Evolutionary conservation across 106 monocot genomes (phyloP).

Genomic region (Agapanthus africanus): DNA sequence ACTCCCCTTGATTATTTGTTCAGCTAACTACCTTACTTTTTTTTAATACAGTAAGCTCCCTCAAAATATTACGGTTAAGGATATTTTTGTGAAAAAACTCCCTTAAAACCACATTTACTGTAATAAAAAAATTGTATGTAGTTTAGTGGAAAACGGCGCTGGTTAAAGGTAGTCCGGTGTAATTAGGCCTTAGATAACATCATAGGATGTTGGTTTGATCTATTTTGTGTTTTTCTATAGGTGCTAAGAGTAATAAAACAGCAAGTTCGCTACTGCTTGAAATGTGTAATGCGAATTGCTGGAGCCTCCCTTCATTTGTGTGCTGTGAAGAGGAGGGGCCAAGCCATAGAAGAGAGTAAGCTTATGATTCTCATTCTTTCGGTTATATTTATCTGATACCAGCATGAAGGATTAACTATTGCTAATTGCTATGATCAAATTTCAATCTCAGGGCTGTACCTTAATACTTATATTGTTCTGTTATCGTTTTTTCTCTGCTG

Average conservation of each 20-base stretch:
- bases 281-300: slow-evolving; percentile 37
- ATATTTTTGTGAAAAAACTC: not conserved
- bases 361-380: not conserved
- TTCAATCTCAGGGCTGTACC: not conserved
- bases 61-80: not conserved
- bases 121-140: not conserved
- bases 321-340: slow-evolving; percentile 47
- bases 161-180: no score
- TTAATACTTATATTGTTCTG: not conserved
- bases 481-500: no score
- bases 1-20: no score
- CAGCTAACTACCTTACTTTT: no score
- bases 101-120: not conserved
- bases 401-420: not conserved
- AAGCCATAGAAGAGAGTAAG: slow-evolving; percentile 44
- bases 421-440: not conserved
- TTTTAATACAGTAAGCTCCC: no score
- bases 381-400: not conserved
- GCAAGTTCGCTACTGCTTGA: slow-evolving; percentile 42
- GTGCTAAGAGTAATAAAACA: slow-evolving; percentile 10
- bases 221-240: not conserved
- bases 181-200: not conserved
- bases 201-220: not conserved
- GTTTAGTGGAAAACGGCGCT: not conserved
- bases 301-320: slow-evolving; percentile 42